Evolutionary conservation across 352 stramenopile genomes (phyloP).

Genomic region (Globisporangium barbulae): DNA sequence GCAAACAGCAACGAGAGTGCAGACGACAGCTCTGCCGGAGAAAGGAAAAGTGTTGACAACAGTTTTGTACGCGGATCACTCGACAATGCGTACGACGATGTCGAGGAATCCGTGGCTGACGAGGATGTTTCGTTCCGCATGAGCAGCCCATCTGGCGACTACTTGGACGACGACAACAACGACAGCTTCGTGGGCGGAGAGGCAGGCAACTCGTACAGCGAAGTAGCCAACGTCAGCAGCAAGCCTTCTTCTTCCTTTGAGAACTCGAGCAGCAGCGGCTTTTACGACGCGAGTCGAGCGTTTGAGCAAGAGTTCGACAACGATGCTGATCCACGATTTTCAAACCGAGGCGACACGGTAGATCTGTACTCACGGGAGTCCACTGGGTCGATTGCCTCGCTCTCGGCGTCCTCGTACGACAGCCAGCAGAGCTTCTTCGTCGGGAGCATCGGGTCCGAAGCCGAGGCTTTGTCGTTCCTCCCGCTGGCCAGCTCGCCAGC

Average conservation of each 20-base stretch:
- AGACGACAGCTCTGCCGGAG: too few species aligned
- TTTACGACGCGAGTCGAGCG: neutral
- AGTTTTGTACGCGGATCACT: neutral
- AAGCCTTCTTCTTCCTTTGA: neutral
- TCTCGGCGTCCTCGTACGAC: constrained; percentile 12
- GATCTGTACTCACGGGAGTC: neutral
- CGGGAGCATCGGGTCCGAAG: constrained; percentile 14
- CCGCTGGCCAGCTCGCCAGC: constrained; percentile 8
- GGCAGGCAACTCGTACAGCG: neutral
- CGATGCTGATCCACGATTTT: neutral
- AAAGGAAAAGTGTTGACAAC: neutral
- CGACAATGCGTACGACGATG: neutral
- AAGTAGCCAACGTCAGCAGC: neutral
- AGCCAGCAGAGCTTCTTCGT: constrained; percentile 35
- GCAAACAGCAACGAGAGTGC: neutral
- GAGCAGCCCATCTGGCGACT: neutral
- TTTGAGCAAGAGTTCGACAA: neutral
- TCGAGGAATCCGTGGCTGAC: neutral
- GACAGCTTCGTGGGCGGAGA: constrained; percentile 11
- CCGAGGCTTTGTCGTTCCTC: constrained; percentile 21
- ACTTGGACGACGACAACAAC: constrained; percentile 3
- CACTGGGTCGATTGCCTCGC: neutral
- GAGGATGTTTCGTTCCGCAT: constrained; percentile 5
- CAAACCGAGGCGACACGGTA: neutral
- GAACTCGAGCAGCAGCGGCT: neutral